phyloP scores from a whole-genome alignment of 805 yeast species.

The Monosporozyma servazzii region DNA sequence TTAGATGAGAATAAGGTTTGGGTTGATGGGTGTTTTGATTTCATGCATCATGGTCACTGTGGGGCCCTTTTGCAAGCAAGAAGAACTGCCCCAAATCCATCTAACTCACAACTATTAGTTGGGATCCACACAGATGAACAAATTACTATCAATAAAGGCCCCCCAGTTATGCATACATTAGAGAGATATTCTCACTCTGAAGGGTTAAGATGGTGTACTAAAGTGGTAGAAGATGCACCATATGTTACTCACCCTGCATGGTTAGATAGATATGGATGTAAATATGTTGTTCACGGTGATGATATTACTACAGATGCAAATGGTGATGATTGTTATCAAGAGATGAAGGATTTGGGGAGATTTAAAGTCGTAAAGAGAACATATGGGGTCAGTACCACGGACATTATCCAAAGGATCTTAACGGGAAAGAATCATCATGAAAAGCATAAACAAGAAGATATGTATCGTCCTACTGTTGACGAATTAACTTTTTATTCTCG shows the following conservation, averaged over 20 bases:
- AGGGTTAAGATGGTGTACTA: conserved; percentile 83
- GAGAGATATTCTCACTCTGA: conserved; percentile 81
- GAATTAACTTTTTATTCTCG: conserved; percentile 46
- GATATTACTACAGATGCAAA: conserved; percentile 94
- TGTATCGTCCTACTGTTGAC: conserved; percentile 8
- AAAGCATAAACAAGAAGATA: background rate
- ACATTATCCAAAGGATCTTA: conserved; percentile 83
- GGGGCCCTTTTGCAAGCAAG: conserved; percentile 95
- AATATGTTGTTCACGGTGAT: conserved; percentile 96
- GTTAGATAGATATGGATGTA: conserved; percentile 65
- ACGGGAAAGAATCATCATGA: conserved; percentile 10
- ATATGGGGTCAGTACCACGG: conserved; percentile 90
- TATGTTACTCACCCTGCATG: conserved; percentile 78
- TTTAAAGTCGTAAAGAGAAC: conserved; percentile 90
- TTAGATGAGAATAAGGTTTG: conserved; percentile 47
- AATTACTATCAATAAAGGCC: conserved; percentile 77
- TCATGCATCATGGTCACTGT: conserved; percentile 96
- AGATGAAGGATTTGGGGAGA: conserved; percentile 74
- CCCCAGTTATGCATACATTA: conserved; percentile 78
- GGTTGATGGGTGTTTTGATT: conserved; percentile 98
- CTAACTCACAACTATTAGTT: conserved; percentile 32
- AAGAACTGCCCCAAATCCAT: conserved; percentile 46
- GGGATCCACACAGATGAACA: conserved; percentile 94
- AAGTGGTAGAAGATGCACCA: conserved; percentile 70
- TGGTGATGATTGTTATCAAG: conserved; percentile 87